Base-by-base conservation (phyloP, 73 alveolate species). In the Strombidium stylifer region DNA sequence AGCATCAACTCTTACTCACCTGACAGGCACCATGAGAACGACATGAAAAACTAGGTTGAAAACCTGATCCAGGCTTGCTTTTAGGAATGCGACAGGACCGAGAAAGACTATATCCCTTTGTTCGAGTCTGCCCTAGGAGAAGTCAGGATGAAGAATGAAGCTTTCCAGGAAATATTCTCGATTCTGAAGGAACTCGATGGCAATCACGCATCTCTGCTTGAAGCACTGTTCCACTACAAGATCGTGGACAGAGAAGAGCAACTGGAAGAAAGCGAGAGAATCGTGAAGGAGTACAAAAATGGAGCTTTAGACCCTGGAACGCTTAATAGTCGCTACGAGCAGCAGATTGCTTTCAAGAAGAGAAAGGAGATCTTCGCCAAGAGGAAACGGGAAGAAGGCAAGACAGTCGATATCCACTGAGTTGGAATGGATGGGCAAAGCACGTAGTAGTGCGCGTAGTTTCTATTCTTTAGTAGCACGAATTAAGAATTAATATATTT, bases 281-380 rank as follows among this genome's bases (percentile, higher is more conserved):
- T 69, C 6, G 53, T 72, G 5, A 69, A 40, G 47, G 82, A 69
- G 21, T 69, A 14, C 64, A 69, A 69, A 53, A 47, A 36, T n/a
- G 82, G 82, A 1, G 16, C 51, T 10, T 53, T 69, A 10, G 82
- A 69, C 39, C 82, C 82, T 4, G 27, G 65, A 8, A 51, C 72
- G 44, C 72, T 52, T n/a, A 51, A 37, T 8, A 15, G 58, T 3
- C 34, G 25, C 20, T 69, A 32, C 31, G 72, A 69, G 31, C 19
- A 69, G 47, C 14, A 52, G 31, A 19, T 24, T 34, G 53, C 62
- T n/a, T 37, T 16, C 39, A 69, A 53, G 32, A 52, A 26, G 40
- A 25, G 72, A 36, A 53, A 53, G 32, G 78, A 64, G 27, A 8
- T 64, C 26, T 5, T 64, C 21, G 27, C 31, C 41, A 32, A 32